A percentile compares a stretch with the other conserved stretches of the same genome.
Evolutionary conservation across 805 yeast genomes (phyloP).

Genomic region (Grigorovia yakushimaensis): DNA sequence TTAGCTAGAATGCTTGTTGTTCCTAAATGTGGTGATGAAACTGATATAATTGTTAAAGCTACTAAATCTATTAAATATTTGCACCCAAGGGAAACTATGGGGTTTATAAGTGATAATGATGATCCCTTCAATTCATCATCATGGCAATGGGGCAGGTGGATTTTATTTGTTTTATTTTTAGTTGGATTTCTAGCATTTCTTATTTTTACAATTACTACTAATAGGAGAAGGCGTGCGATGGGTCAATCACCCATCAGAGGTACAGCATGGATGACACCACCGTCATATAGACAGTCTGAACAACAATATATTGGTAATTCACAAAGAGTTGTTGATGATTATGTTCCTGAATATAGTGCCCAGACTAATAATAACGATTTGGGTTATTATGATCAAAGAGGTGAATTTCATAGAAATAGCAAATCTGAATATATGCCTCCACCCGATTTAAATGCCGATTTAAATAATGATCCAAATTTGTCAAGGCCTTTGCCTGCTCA

Average conservation of each 20-base stretch:
- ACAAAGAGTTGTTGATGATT: conserved; percentile 31
- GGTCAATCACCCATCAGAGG: conserved; percentile 57
- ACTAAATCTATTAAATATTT: background rate
- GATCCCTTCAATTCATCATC: conserved; percentile 11
- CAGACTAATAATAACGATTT: conserved; percentile 62
- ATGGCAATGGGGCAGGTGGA: conserved; percentile 45
- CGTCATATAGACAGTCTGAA: conserved; percentile 61
- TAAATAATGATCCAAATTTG: conserved; percentile 38
- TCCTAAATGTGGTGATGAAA: too few relatives aligned
- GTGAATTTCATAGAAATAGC: conserved; percentile 36
- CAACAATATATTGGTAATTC: conserved; percentile 34
- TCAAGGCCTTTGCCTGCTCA: conserved; percentile 15
- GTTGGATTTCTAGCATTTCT: conserved; percentile 38
- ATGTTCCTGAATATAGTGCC: conserved; percentile 62
- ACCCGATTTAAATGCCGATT: conserved; percentile 15
- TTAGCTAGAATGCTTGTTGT: too few relatives aligned
- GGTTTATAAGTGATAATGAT: conserved; percentile 6
- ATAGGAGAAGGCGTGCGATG: conserved; percentile 37
- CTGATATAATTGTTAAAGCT: background rate
- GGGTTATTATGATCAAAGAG: conserved; percentile 65
- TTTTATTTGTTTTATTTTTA: conserved; percentile 52
- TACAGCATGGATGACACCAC: conserved; percentile 84
- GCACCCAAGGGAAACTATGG: background rate
- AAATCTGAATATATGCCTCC: conserved; percentile 25
- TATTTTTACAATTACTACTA: conserved; percentile 43